Evolutionary conservation across 768 basidiomycete species (phyloP), one percentile per base, ranked within the genome.

Genomic region (Lactarius trivialis): DNA sequence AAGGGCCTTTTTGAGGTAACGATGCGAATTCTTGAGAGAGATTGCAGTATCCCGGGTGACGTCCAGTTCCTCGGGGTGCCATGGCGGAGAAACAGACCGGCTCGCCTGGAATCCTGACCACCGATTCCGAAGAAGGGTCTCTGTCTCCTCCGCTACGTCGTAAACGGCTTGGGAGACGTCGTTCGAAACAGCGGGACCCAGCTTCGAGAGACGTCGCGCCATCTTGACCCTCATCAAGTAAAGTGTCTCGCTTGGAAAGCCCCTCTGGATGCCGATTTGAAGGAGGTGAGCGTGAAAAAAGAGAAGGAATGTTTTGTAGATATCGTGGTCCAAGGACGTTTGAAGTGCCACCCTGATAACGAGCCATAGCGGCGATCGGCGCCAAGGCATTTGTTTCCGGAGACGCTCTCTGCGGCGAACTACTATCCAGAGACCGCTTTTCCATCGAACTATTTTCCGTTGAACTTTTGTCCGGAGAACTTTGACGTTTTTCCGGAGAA

Each of bases 281-380:
- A 45, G 43, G 43, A 45, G 11, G 11, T 45, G 21, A 12, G 43
- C 21, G 12, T 24, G 43, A 24, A 45, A 24, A 45, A 12, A 45
- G 21, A 45, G 43, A 45, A 45, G 21, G 14, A 45, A 45, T 4
- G n/a, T 12, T 45, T 45, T 45, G 43, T 45, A 45, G 4, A 45
- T 3, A 21, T 45, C 21, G 11, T 11, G 21, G 21, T 45, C 21
- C 43, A 45, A 4, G 43, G 43, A 45, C 2, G 72, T 76, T 49
- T 77, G 75, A 9, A 77, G 61, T 0, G 73, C 74, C 8, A 82
- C 79, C 9, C 81, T 24, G 43, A 45, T 24, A 45, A 45, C 43
- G 21, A 45, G 43, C 43, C 43, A 45, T 12, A 45, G 7, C 43
- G 43, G 43, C 4, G 43, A 45, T 45, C 43, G 4, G 43, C 43